A percentile compares a stretch with the other conserved stretches of the same genome.
Conservation (phyloP, 768 basidiomycete genomes). For the Lentinula raphanica region DNA sequence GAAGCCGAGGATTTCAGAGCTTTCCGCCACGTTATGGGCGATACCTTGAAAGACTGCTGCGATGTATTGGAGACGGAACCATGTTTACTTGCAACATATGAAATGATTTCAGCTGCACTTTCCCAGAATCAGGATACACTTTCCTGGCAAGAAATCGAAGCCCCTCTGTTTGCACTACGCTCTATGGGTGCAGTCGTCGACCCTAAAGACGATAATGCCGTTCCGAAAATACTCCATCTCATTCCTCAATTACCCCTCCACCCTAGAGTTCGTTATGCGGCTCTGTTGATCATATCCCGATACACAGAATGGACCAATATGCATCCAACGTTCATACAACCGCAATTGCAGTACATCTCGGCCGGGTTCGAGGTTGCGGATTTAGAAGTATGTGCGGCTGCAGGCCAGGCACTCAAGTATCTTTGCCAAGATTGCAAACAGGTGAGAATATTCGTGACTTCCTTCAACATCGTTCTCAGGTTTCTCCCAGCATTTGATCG, state of each 20-base stretch:
- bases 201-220: slow-evolving; percentile 68
- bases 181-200: slow-evolving; percentile 97
- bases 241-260: slow-evolving; percentile 86
- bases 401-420: slow-evolving; percentile 93
- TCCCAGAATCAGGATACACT: slow-evolving; percentile 49
- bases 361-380: slow-evolving; percentile 83
- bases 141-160: slow-evolving; percentile 96
- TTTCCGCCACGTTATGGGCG: slow-evolving; percentile 98
- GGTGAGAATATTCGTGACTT: slow-evolving; percentile 35
- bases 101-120: slow-evolving; percentile 72
- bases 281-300: slow-evolving; percentile 88
- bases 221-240: slow-evolving; percentile 96
- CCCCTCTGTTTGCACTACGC: slow-evolving; percentile 94
- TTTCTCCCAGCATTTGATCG: slow-evolving; percentile 68
- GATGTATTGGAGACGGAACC: slow-evolving; percentile 82
- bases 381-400: slow-evolving; percentile 82
- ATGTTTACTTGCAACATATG: slow-evolving; percentile 78
- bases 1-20: slow-evolving; percentile 91
- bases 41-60: slow-evolving; percentile 98
- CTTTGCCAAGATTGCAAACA: slow-evolving; percentile 94
- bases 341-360: slow-evolving; percentile 87
- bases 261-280: slow-evolving; percentile 90
- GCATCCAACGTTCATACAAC: slow-evolving; percentile 82
- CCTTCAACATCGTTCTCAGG: neutral
- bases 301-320: slow-evolving; percentile 96